phyloP scores from a whole-genome alignment of 176 grass and related monocot species.

The Lolium perenne region DNA sequence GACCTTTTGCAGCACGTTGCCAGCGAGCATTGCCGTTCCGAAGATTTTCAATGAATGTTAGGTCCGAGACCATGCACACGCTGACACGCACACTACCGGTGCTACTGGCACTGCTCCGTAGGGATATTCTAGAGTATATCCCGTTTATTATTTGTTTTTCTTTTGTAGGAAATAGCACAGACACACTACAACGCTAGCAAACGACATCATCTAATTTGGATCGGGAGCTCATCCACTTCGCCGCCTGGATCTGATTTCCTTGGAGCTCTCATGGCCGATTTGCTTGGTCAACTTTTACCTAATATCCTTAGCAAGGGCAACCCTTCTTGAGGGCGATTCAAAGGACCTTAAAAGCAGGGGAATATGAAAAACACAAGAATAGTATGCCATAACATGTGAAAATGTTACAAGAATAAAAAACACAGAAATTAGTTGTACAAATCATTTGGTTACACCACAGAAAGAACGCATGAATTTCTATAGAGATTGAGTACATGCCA shows the following conservation, averaged over 20 bases:
- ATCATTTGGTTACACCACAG: too few species aligned
- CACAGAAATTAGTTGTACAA: too few species aligned
- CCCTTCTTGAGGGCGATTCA: neutral
- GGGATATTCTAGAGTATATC: neutral
- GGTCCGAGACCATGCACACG: neutral
- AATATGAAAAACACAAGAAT: too few species aligned
- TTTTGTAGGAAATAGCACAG: neutral
- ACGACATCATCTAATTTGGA: neutral
- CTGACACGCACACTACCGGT: neutral
- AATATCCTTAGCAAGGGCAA: neutral
- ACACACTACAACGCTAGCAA: neutral
- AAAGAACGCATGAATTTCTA: too few species aligned
- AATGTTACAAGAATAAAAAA: too few species aligned
- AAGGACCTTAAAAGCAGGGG: too few species aligned
- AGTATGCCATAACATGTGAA: too few species aligned
- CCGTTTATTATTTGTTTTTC: neutral
- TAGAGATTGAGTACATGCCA: too few species aligned
- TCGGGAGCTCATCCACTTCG: neutral
- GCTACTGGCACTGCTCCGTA: neutral
- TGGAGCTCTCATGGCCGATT: neutral
- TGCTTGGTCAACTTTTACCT: neutral
- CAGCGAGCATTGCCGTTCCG: neutral
- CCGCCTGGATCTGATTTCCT: neutral
- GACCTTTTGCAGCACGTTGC: slow-evolving; percentile 1
- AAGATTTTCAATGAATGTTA: slow-evolving; percentile 1